Base-by-base conservation (phyloP, 2,329 filamentous ascomycete species). In the Ophiostoma ulmi region DNA sequence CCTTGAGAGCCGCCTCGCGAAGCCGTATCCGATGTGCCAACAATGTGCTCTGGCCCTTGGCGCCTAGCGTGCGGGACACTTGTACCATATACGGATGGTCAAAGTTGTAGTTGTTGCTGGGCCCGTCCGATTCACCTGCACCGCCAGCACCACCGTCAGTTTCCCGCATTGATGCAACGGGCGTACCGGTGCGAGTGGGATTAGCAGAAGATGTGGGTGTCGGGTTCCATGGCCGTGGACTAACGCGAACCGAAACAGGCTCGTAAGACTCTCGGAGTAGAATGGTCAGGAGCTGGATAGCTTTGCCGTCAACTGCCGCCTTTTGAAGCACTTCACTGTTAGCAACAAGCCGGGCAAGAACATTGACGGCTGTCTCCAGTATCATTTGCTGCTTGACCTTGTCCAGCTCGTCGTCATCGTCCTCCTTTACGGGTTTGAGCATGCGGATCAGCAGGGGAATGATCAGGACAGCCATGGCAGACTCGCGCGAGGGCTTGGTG, bases 241-340 rank as follows among this genome's bases (percentile, higher is more conserved):
- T 73, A n/a, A 74, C 70, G 26, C 76, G 73, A 4, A 73, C 74
- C 1, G 80, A 75, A 0, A 84, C 79, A 0, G 83, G 81, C 22
- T 83, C 81, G 73, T 87, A 88, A 8, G 84, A 82, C 20, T 80
- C 80, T 73, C 84, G 85, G 7, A 88, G 77, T 14, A 87, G 79
- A 69, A 80, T 83, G 70, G 80, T 81, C 41, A 86, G 76, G 1
- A 80, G 78, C 74, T 81, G 82, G 67, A 85, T 79, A 0, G 81
- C 84, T 36, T 81, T 79, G 71, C 83, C 84, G 72, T 97, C 92
- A 63, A 90, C 90, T 0, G 93, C 93, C 52, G 92, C 89, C 75
- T 90, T 91, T 79, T 98, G 94, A 69, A 98, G 83, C 72, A 87
- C 85, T 72, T 91, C 88, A 77, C 90, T 93, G 76, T 95, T 92